Evolutionary conservation across 1,284 basidiomycete species (phyloP), one percentile per base, ranked within the genome.

Genomic region (Fomes fomentarius): DNA sequence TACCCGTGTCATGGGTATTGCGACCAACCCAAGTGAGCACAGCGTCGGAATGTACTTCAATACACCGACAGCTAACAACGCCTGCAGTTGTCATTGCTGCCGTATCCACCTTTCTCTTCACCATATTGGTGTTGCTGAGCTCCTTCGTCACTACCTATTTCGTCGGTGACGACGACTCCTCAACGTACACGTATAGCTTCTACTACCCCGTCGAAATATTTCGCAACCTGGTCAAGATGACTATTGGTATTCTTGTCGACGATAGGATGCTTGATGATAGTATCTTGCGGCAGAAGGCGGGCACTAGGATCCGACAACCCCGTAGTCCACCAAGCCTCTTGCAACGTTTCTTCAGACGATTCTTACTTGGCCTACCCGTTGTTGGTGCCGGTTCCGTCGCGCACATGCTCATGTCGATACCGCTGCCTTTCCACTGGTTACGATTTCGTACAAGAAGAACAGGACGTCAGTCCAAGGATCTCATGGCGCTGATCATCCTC

Each of bases 331-430:
- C 78, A 4, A 74, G 84, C 28, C 53, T 87, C 25, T 40, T 90
- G 15, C 73, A 69, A 53, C 75, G 78, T 33, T 80, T 91, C 56
- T 55, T 89, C 40, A 81, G 79, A 33, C 82, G 89, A 24, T 87
- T 92, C 66, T 61, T 91, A 14, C 71, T 92, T 19, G 89, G 90
- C 19, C 74, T 93, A 12, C 90, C 90, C 22, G 77, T 91, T 44
- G 79, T 93, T 10, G 89, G 89, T 8, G 87, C 86, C 34, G 82
- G 83, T n/a, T 91, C 87, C 19, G 70, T 92, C 39, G 79, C 91
- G 9, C 85, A 89, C 46, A 81, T 89, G 78, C 68, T 91, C 8
- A 66, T 87, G 28, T 81, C 87, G 4, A 66, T 84, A 15, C 83
- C 82, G 19, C 67, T 87, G 51, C 86, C 87, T 19, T 68, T 91